Base-by-base conservation (phyloP, 2,329 filamentous ascomycete species). In the Diplocarpon rosae region DNA sequence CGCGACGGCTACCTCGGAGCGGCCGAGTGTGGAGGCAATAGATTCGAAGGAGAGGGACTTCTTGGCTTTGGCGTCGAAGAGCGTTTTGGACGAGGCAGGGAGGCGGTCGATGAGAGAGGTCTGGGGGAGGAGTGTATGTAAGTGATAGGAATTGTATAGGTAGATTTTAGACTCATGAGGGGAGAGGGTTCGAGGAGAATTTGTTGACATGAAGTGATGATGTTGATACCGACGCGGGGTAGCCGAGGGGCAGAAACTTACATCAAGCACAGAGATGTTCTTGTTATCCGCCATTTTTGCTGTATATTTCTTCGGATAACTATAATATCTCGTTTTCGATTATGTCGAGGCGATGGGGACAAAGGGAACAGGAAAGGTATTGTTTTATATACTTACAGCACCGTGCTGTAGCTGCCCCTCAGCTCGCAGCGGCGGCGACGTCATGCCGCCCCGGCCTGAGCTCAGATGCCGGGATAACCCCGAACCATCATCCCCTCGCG, bases 1-100 rank as follows among this genome's bases (percentile, higher is more conserved):
- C 2, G 89, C 89, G 3, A 84, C 77, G 33, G 86, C 85, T n/a
- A 95, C 87, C 65, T 95, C 89, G 57, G 80, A 80, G 45, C 89
- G 85, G 40, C 80, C 83, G 35, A 95, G 73, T 27, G 79, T 70
- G 53, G 78, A 66, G 41, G 78, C 85, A 58, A 95, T 88, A 35
- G 76, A 67, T 62, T 87, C 85, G 61, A 95, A 95, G 57, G 73
- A 85, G 30, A 94, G 73, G 53, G 78, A 73, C 65, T 84, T 83
- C 45, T 66, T 62, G 39, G 85, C 80, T 66, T 95, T 95, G 53
- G 84, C 86, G 30, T 78, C 72, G 67, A 93, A 93, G 51, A 95
- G 82, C 5, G 78, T 76, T 51, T 75, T 70, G 10, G 83, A 81
- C 54, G 84, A 80, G 16, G 71, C 63, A 2, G 87, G 85, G 34